Evolutionary conservation across 208 protist species (phyloP).

Genomic region (Phytomonas serpens): DNA sequence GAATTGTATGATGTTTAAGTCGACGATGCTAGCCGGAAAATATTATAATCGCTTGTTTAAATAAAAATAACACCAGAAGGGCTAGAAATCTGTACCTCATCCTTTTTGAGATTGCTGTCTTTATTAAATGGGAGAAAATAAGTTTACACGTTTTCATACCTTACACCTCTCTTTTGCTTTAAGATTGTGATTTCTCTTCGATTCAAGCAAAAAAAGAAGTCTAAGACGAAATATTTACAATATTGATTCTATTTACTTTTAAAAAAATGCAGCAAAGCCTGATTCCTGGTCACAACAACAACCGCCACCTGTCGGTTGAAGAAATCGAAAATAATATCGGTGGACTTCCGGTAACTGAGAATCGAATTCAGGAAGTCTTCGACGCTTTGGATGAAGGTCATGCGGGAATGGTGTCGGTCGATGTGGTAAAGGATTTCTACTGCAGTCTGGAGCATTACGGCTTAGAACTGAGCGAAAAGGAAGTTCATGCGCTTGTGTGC

Average conservation of each 20-base stretch:
- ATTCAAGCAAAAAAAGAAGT: constrained; percentile 3
- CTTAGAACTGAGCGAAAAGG: constrained; percentile 63
- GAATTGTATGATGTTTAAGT: not conserved
- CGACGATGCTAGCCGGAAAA: not conserved
- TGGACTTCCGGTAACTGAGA: constrained; percentile 84
- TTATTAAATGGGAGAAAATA: not conserved
- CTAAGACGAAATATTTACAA: not conserved
- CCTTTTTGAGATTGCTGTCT: not conserved
- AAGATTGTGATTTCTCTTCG: not conserved
- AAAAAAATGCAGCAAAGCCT: constrained; percentile 64
- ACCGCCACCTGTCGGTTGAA: constrained; percentile 78
- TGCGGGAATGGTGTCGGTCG: constrained; percentile 55
- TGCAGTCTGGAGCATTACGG: constrained; percentile 80
- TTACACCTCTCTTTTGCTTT: not conserved
- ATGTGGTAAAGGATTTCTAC: constrained; percentile 83
- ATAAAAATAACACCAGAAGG: not conserved
- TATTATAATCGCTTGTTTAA: constrained; percentile 5
- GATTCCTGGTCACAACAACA: constrained; percentile 89
- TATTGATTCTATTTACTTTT: constrained; percentile 3
- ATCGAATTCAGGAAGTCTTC: constrained; percentile 85
- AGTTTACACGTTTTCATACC: not conserved
- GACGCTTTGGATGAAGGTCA: constrained; percentile 76
- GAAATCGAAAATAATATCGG: constrained; percentile 92
- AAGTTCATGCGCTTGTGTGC: constrained; percentile 63
- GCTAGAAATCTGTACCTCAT: not conserved